These are phyloP conservation scores for Tylopilus felleus DNA, from an alignment of 768 basidiomycete genomes.

Conservation along the genomic window DNA sequence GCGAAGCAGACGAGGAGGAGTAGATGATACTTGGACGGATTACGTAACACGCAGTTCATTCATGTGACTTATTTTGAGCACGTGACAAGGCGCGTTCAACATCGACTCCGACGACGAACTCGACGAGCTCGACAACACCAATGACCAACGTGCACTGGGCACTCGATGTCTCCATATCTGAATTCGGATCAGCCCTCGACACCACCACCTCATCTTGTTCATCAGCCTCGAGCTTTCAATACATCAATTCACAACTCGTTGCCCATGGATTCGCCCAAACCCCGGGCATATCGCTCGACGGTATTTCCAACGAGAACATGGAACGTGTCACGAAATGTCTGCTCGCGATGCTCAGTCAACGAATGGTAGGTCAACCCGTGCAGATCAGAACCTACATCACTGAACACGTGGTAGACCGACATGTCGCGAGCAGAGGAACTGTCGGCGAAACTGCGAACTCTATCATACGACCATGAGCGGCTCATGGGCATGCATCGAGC, in stretches of 20 bases:
- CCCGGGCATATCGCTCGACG: constrained; percentile 68
- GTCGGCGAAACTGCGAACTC: constrained; percentile 67
- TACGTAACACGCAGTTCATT: constrained; percentile 29
- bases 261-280: constrained; percentile 72
- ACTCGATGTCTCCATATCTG: constrained; percentile 40
- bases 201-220: constrained; percentile 44
- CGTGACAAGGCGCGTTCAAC: constrained; percentile 32
- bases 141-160: constrained; percentile 48
- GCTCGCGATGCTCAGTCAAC: constrained; percentile 70
- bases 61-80: constrained; percentile 12
- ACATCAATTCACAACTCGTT: constrained; percentile 76
- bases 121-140: not conserved
- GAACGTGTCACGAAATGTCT: constrained; percentile 69
- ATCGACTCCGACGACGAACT: constrained; percentile 9
- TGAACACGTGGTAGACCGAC: constrained; percentile 50
- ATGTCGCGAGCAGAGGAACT: constrained; percentile 77
- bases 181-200: constrained; percentile 43
- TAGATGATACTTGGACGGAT: constrained; percentile 3
- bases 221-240: constrained; percentile 64
- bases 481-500: constrained; percentile 60
- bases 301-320: constrained; percentile 51
- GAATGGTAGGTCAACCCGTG: constrained; percentile 53
- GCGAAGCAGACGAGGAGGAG: constrained; percentile 11
- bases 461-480: constrained; percentile 80
- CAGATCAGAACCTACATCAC: constrained; percentile 3